phyloP scores from a whole-genome alignment of 208 protist species.

The Strigomonas galati region DNA sequence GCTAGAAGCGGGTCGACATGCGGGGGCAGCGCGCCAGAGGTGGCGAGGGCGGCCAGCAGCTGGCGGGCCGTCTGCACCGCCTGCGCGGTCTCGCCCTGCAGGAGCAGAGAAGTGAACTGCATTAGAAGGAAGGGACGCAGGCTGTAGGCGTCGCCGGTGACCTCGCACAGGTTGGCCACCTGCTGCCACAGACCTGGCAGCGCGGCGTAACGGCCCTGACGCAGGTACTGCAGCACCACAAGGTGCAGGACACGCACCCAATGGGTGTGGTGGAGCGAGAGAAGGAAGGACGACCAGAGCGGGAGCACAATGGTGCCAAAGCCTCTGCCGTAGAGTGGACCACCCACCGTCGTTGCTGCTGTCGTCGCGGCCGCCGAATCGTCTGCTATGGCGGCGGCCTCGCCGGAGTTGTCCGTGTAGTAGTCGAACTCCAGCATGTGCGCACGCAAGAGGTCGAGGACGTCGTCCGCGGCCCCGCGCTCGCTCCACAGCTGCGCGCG shows the following conservation, averaged over 20 bases:
- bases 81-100: conserved; percentile 1
- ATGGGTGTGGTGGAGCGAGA: conserved; percentile 39
- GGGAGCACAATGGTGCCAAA: conserved; percentile 15
- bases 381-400: background rate
- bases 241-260: conserved; percentile 43
- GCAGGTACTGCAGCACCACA: conserved; percentile 36
- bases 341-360: background rate
- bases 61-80: conserved; percentile 6
- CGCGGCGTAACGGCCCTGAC: conserved; percentile 27
- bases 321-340: conserved; percentile 22
- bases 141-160: conserved; percentile 45
- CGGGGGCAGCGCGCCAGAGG: background rate
- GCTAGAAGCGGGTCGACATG: conserved; percentile 2
- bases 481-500: conserved; percentile 10
- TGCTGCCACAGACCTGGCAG: conserved; percentile 27
- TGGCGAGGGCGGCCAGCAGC: background rate
- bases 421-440: conserved; percentile 18
- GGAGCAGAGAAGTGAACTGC: background rate
- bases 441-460: conserved; percentile 13
- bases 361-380: background rate
- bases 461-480: conserved; percentile 13
- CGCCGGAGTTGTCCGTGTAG: background rate
- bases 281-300: conserved; percentile 36
- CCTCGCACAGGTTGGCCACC: conserved; percentile 39
- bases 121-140: conserved; percentile 29